phyloP scores from a whole-genome alignment of 805 yeast genomes.

The Huiozyma sinensis region DNA sequence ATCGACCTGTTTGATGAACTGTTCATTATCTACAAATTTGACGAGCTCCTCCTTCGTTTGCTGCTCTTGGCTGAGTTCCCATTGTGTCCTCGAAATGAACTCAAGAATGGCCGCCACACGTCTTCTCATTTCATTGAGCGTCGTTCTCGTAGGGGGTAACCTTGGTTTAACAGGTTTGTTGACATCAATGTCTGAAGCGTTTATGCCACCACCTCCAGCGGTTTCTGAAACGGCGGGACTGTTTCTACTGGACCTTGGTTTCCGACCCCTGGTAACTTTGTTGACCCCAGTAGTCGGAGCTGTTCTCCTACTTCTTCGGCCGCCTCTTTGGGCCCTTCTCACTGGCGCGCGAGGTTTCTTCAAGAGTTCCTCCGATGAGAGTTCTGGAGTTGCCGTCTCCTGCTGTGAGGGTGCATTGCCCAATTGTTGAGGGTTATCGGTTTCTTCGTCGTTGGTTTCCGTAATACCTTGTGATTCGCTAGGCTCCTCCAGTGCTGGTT shows the following conservation, averaged over 20 bases:
- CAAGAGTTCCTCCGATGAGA: background rate
- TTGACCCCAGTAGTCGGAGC: slow-evolving; percentile 12
- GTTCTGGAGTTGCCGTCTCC: background rate
- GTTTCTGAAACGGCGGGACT: background rate
- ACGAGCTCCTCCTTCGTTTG: slow-evolving; percentile 42
- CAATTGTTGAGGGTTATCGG: slow-evolving; percentile 7
- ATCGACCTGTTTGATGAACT: slow-evolving; percentile 31
- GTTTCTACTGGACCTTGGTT: background rate
- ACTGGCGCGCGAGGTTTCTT: background rate
- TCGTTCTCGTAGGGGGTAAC: slow-evolving; percentile 62
- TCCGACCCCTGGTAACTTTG: background rate
- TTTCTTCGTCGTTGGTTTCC: background rate
- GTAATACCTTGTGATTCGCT: background rate
- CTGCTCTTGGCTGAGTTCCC: slow-evolving; percentile 70
- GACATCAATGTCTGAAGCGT: slow-evolving; percentile 35
- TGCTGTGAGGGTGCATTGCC: background rate
- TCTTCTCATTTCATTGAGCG: slow-evolving; percentile 74
- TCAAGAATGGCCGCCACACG: slow-evolving; percentile 85
- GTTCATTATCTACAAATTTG: slow-evolving; percentile 35
- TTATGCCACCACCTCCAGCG: background rate
- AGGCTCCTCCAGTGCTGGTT: background rate
- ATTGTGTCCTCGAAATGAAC: slow-evolving; percentile 78
- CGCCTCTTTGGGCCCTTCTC: slow-evolving; percentile 6
- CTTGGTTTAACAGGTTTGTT: slow-evolving; percentile 77
- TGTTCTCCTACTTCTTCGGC: slow-evolving; percentile 8